Percentiles rank a stretch among this genome's conserved stretches.
These are phyloP conservation scores for Casuarina glauca DNA, from an alignment of 306 rosid species.

Conservation along the genomic window DNA sequence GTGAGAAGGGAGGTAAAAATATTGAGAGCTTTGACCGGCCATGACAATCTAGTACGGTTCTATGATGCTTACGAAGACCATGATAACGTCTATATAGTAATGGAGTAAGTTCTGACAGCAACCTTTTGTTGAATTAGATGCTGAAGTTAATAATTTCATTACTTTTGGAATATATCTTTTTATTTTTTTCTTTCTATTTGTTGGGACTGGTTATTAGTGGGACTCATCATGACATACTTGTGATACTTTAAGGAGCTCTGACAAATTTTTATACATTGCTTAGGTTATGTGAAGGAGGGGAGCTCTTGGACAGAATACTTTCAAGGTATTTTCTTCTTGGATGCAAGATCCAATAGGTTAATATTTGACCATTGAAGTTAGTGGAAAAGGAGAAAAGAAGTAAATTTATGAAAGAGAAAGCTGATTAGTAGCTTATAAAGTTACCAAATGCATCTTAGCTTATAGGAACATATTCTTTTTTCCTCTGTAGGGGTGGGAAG, in stretches of 20 bases:
- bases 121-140: slow-evolving; percentile 14
- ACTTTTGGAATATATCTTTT: slow-evolving; percentile 11
- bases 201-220: slow-evolving; percentile 1
- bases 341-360: slow-evolving; percentile 11
- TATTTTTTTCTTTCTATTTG: slow-evolving; percentile 16
- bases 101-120: slow-evolving; percentile 71
- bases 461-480: slow-evolving; percentile 19
- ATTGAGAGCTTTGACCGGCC: slow-evolving; percentile 86
- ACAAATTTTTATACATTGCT: slow-evolving; percentile 18
- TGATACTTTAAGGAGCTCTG: neutral
- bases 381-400: slow-evolving; percentile 6
- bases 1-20: slow-evolving; percentile 96
- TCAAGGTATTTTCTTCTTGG: slow-evolving; percentile 55
- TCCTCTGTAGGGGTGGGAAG: slow-evolving; percentile 82
- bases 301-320: slow-evolving; percentile 90
- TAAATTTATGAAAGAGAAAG: slow-evolving; percentile 8
- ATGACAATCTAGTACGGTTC: slow-evolving; percentile 68
- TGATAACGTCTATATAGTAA: slow-evolving; percentile 83
- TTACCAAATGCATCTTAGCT: neutral
- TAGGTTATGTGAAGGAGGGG: slow-evolving; percentile 96
- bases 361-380: slow-evolving; percentile 8
- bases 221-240: neutral
- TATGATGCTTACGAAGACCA: slow-evolving; percentile 84
- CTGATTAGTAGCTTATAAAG: slow-evolving; percentile 3
- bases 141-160: neutral